Evolutionary conservation across 768 basidiomycete species (phyloP), one percentile per base, ranked within the genome.

Genomic region (Albatrellus ellisii): DNA sequence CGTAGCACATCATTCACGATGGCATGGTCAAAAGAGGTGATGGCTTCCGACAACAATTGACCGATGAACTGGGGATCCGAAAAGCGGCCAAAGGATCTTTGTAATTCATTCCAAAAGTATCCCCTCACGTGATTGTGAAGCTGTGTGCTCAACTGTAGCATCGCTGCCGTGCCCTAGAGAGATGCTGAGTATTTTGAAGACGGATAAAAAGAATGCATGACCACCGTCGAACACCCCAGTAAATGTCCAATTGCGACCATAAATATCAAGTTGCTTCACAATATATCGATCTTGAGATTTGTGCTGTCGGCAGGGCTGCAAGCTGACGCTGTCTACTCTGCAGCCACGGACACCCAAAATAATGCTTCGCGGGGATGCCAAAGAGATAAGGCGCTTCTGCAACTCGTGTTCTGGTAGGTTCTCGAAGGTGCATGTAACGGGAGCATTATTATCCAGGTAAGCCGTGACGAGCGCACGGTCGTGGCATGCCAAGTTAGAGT

Each of bases 171-270:
- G 70, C 40, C 70, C 70, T 72, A 45, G 21, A n/a, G 39, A 28
- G 12, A 36, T 43, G 26, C 37, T n/a, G 14, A 31, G 20, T 24
- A 28, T 18, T 25, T 20, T 17, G 27, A 6, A 12, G 21, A 21
- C 27, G 26, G 24, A 42, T 41, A 43, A 18, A 27, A 41, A 20
- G 15, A 10, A 15, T 22, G 17, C 28, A 43, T 56, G 33, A n/a
- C n/a, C 43, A 65, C 68, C 68, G 49, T 70, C 70, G 37, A 69
- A 70, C 22, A 72, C 60, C 7, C 60, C 69, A 11, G 61, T 63
- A 50, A 67, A 68, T 4, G 56, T 55, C 68, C 70, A 70, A 9
- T 41, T 49, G 15, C 59, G 60, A 7, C 60, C 64, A 6, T 53
- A 54, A 11, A 71, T 37, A 37, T 56, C 46, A 65, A 69, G 62